These are phyloP conservation scores for Clarireedia hainanense DNA, from an alignment of 2,329 filamentous ascomycete species.

Conservation along the genomic window DNA sequence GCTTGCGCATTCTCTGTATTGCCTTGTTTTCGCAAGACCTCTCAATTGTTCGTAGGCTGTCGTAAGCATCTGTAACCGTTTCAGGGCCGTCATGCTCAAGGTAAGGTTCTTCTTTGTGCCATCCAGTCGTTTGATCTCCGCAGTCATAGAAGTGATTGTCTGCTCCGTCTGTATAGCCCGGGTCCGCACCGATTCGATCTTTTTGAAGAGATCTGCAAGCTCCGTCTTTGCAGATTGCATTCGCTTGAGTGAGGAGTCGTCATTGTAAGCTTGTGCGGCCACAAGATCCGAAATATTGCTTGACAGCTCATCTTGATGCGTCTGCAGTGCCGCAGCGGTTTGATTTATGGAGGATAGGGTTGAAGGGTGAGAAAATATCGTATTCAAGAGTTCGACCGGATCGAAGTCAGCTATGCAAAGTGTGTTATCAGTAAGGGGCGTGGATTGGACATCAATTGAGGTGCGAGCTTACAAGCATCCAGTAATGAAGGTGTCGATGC, in stretches of 20 bases:
- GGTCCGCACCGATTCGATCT: constrained; percentile 87
- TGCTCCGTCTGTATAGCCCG: constrained; percentile 88
- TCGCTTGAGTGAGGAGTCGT: constrained; percentile 79
- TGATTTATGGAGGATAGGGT: constrained; percentile 68
- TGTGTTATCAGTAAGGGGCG: constrained; percentile 11
- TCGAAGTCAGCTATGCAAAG: constrained; percentile 66
- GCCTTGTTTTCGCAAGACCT: constrained; percentile 71
- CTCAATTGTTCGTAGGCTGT: constrained; percentile 97
- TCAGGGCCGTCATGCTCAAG: constrained; percentile 94
- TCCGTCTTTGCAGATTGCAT: constrained; percentile 89
- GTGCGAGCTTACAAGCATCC: constrained; percentile 27
- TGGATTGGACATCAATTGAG: background rate
- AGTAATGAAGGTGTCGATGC: constrained; percentile 22
- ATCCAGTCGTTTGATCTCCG: constrained; percentile 95
- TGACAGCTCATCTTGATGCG: constrained; percentile 76
- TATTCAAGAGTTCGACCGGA: constrained; percentile 85
- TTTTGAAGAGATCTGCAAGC: constrained; percentile 81
- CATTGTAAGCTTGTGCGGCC: constrained; percentile 71
- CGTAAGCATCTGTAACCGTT: constrained; percentile 95
- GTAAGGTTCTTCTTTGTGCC: constrained; percentile 95
- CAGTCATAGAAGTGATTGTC: constrained; percentile 96
- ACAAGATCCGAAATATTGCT: constrained; percentile 65
- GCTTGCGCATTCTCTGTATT: constrained; percentile 92
- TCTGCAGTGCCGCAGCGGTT: constrained; percentile 65
- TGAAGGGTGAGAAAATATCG: constrained; percentile 84